A percentile compares a stretch with the other conserved stretches of the same genome.
Evolutionary conservation across 345 rosid genomes (phyloP).

Genomic region (Rhodomyrtus tomentosa): DNA sequence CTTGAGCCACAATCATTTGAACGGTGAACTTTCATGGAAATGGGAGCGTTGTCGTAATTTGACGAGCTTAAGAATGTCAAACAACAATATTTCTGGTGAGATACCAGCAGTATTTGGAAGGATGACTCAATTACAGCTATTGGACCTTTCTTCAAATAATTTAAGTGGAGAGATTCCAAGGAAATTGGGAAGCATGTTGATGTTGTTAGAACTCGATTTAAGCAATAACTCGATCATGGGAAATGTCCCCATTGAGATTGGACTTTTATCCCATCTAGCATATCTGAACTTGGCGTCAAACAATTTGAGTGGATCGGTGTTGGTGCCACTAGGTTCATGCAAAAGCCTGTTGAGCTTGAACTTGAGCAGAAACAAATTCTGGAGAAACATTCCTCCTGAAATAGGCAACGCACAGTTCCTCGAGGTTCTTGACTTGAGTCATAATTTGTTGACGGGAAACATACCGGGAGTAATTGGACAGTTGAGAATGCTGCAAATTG

Average conservation of each 20-base stretch:
- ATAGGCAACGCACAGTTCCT: not conserved
- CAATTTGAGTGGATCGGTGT: accelerated
- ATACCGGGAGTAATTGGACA: not conserved
- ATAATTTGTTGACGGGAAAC: not conserved
- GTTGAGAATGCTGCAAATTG: accelerated
- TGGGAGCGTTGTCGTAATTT: accelerated
- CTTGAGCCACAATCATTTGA: not conserved
- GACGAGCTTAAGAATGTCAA: not conserved
- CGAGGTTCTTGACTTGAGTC: not conserved
- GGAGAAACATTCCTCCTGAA: not conserved
- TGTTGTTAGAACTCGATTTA: not conserved
- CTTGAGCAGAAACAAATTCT: not conserved
- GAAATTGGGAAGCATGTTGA: not conserved
- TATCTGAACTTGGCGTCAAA: not conserved
- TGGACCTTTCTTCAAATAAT: not conserved
- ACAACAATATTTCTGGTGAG: not conserved
- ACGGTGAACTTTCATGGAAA: accelerated
- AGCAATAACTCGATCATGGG: accelerated
- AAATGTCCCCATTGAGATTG: accelerated
- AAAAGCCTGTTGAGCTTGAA: not conserved
- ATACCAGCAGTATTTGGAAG: not conserved
- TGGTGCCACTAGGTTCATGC: not conserved
- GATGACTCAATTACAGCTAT: not conserved
- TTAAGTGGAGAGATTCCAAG: not conserved
- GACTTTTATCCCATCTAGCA: accelerated